These are phyloP conservation scores for Cyclotella baltica DNA, from an alignment of 108 stramenopile species.

Conservation along the genomic window DNA sequence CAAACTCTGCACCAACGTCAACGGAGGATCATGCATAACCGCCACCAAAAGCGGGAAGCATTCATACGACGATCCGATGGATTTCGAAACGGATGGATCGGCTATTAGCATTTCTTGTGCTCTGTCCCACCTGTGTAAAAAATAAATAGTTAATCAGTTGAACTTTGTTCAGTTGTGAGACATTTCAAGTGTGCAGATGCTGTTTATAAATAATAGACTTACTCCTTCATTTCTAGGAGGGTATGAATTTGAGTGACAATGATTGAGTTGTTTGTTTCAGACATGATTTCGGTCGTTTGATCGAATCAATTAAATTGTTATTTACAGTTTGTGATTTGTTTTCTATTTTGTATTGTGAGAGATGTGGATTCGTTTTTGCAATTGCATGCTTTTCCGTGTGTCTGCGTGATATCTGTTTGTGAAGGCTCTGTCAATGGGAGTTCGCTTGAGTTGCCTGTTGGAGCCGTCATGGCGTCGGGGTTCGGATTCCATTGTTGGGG, in stretches of 20 bases:
- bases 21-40: constrained; percentile 56
- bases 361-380: no score
- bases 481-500: no score
- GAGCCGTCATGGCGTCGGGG: no score
- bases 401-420: no score
- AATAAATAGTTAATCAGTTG: background rate
- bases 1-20: constrained; percentile 49
- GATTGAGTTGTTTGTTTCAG: constrained; percentile 21
- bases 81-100: constrained; percentile 40
- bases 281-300: background rate
- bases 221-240: constrained; percentile 45
- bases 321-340: background rate
- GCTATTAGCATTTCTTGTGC: constrained; percentile 47
- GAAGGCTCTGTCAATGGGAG: no score
- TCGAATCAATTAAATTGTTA: background rate
- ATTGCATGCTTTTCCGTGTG: no score
- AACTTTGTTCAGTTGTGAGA: no score
- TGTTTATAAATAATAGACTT: background rate
- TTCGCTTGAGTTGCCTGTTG: no score
- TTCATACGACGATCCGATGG: constrained; percentile 43
- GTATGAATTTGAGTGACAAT: constrained; percentile 42
- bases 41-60: constrained; percentile 46
- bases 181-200: background rate
- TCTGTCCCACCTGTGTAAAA: constrained; percentile 39
- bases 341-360: no score